Percentiles rank a stretch among this genome's conserved stretches.
phyloP scores from a whole-genome alignment of 805 yeast species.

The Kodamaea neixiangensis region DNA sequence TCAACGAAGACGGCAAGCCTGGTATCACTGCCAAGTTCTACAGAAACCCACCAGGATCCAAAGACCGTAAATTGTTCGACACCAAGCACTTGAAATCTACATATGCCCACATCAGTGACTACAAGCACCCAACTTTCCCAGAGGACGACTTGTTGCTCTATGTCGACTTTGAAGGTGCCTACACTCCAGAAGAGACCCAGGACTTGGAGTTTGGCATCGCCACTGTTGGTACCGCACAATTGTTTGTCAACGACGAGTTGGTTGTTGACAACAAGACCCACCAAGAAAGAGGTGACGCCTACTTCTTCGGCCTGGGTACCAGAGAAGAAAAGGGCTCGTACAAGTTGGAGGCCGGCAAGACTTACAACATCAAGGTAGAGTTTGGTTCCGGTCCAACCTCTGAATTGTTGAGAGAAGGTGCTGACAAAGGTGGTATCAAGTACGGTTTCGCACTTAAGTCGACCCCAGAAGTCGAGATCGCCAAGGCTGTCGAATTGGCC shows the following conservation, averaged over 20 bases:
- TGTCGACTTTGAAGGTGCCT: slow-evolving; percentile 45
- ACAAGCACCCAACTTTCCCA: background rate
- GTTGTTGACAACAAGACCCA: slow-evolving; percentile 57
- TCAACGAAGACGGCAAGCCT: slow-evolving; percentile 23
- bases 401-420: slow-evolving; percentile 17
- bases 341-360: slow-evolving; percentile 43
- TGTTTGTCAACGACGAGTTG: slow-evolving; percentile 53
- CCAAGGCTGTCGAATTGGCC: slow-evolving; percentile 52
- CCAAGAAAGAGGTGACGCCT: slow-evolving; percentile 51
- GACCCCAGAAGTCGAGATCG: slow-evolving; percentile 23
- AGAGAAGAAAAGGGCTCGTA: slow-evolving; percentile 46
- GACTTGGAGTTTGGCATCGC: slow-evolving; percentile 54
- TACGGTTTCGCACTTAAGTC: slow-evolving; percentile 25
- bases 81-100: slow-evolving; percentile 16
- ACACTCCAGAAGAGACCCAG: slow-evolving; percentile 49
- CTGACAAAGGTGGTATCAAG: slow-evolving; percentile 26
- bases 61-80: slow-evolving; percentile 27
- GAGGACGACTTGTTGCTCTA: slow-evolving; percentile 32
- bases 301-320: slow-evolving; percentile 56
- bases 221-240: slow-evolving; percentile 55
- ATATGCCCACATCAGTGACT: slow-evolving; percentile 12
- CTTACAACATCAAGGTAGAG: slow-evolving; percentile 48
- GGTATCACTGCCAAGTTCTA: slow-evolving; percentile 31
- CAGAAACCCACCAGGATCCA: slow-evolving; percentile 23
- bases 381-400: slow-evolving; percentile 52